Conservation (phyloP, 139 green algal genomes). For the Chlamydomonas sp. region DNA sequence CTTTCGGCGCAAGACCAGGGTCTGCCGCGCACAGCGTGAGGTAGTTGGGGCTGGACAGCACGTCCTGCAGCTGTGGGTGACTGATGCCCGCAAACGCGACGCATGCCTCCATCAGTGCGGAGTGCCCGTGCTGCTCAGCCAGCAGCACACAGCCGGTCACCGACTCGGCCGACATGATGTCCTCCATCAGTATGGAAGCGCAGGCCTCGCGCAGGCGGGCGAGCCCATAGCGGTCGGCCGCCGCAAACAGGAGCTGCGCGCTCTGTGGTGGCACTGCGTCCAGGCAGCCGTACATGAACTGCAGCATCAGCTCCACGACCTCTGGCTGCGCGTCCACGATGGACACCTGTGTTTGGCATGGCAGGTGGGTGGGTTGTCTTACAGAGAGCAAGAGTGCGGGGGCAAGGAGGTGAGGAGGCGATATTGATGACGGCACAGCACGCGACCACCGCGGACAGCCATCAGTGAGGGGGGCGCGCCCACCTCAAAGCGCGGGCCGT, state of each 20-base stretch:
- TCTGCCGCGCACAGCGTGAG: constrained; percentile 13
- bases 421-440: too few species aligned
- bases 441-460: too few species aligned
- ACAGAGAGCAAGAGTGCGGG: background rate
- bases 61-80: constrained; percentile 8
- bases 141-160: constrained; percentile 16
- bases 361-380: too few species aligned
- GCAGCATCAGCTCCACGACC: constrained; percentile 21
- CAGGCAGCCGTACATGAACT: constrained; percentile 24
- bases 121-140: constrained; percentile 15
- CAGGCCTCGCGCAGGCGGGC: constrained; percentile 10
- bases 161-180: constrained; percentile 1
- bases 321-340: constrained; percentile 15
- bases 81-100: constrained; percentile 8
- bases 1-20: background rate
- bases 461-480: too few species aligned
- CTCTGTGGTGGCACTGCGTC: background rate
- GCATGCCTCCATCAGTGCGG: constrained; percentile 15
- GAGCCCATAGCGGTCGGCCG: constrained; percentile 17
- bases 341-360: constrained; percentile 5
- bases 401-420: too few species aligned
- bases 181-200: constrained; percentile 4
- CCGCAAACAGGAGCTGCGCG: constrained; percentile 17
- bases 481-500: background rate
- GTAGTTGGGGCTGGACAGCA: constrained; percentile 14